Percentiles rank a stretch among this genome's conserved stretches.
These are phyloP conservation scores for Brassica hybrid DNA, from an alignment of 441 rosid species.

Conservation along the genomic window DNA sequence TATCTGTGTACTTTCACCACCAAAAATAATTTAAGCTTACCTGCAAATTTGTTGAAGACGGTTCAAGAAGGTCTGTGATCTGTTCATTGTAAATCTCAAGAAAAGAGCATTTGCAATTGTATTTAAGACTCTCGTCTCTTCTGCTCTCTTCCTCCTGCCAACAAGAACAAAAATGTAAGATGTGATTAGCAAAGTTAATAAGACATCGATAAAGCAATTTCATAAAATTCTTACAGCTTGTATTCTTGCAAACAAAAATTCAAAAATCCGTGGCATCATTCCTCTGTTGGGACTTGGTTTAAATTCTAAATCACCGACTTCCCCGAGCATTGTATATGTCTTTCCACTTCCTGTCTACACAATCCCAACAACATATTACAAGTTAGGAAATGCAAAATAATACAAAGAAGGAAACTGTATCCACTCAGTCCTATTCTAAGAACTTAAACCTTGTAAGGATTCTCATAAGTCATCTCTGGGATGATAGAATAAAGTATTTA, in stretches of 20 bases:
- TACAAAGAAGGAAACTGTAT: slow-evolving; percentile 10
- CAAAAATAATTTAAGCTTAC: slow-evolving; percentile 21
- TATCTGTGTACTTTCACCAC: slow-evolving; percentile 12
- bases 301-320: slow-evolving; percentile 80
- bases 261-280: slow-evolving; percentile 98
- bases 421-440: slow-evolving; percentile 8
- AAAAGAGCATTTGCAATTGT: slow-evolving; percentile 97
- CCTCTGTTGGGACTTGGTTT: slow-evolving; percentile 89
- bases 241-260: slow-evolving; percentile 96
- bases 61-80: slow-evolving; percentile 94
- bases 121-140: slow-evolving; percentile 86
- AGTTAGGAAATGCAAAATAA: not conserved
- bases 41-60: slow-evolving; percentile 83
- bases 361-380: slow-evolving; percentile 20
- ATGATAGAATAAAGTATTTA: slow-evolving; percentile 33
- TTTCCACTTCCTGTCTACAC: slow-evolving; percentile 98
- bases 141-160: slow-evolving; percentile 97
- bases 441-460: slow-evolving; percentile 19
- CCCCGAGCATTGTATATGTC: slow-evolving; percentile 98
- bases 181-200: slow-evolving; percentile 27
- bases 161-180: slow-evolving; percentile 25
- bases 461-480: no score
- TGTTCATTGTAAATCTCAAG: slow-evolving; percentile 98
- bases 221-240: slow-evolving; percentile 79
- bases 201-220: not conserved